A percentile compares a stretch with the other conserved stretches of the same genome.
Evolutionary conservation across 2,329 filamentous ascomycete genomes (phyloP).

Genomic region (Paracorniculantispora psalliotae): DNA sequence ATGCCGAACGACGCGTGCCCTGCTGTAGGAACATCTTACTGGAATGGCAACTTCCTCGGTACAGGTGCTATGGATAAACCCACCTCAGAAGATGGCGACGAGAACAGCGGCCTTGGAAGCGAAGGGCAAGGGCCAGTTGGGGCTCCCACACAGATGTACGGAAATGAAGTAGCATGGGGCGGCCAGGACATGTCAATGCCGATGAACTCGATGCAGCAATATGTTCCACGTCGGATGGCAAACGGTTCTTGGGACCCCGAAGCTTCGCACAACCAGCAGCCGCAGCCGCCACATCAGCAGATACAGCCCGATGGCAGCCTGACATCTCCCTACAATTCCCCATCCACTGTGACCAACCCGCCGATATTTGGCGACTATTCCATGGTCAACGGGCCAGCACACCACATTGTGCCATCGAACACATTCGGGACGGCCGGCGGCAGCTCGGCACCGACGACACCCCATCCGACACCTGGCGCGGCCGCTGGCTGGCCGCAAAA

Average conservation of each 20-base stretch:
- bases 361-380: background rate
- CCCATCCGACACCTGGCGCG: background rate
- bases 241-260: background rate
- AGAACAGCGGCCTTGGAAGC: background rate
- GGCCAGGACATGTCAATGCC: slow-evolving; percentile 1
- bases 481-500: background rate
- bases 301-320: slow-evolving; percentile 2
- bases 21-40: background rate
- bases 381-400: background rate
- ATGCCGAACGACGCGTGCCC: slow-evolving; percentile 1
- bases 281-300: background rate
- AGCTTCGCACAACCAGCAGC: background rate
- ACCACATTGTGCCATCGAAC: slow-evolving; percentile 5
- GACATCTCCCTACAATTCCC: background rate
- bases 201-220: background rate
- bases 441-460: background rate
- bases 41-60: background rate
- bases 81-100: background rate
- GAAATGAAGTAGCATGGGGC: background rate
- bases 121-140: background rate
- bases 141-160: background rate
- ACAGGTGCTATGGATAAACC: background rate
- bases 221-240: background rate
- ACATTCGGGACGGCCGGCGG: background rate
- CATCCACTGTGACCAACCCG: background rate